phyloP scores from a whole-genome alignment of 106 monocot species.

The Cymbidium sinense region DNA sequence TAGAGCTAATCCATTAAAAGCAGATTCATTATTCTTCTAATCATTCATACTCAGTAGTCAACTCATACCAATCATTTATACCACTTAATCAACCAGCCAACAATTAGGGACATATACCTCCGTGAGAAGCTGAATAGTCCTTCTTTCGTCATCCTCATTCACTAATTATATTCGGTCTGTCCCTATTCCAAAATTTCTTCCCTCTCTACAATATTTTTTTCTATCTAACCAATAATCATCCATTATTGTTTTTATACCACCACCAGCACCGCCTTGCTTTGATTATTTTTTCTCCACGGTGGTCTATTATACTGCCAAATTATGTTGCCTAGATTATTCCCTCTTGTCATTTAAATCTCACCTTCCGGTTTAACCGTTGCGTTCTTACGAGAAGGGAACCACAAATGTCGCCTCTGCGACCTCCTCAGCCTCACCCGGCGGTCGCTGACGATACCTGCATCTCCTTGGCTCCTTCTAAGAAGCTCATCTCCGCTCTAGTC shows the following conservation, averaged over 20 bases:
- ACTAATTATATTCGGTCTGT: no score
- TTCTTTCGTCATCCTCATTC: constrained; percentile 24
- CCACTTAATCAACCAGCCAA: no score
- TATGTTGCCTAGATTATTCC: constrained; percentile 56
- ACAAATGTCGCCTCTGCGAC: constrained; percentile 82
- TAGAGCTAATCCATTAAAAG: no score
- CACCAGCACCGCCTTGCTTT: constrained; percentile 46
- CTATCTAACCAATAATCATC: constrained; percentile 41
- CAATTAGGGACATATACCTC: no score
- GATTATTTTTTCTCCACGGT: constrained; percentile 19
- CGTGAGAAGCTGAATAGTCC: constrained; percentile 19
- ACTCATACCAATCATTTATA: no score
- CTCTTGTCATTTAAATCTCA: constrained; percentile 54
- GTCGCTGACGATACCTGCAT: neutral
- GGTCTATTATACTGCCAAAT: constrained; percentile 29
- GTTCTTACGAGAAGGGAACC: constrained; percentile 34
- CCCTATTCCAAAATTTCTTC: constrained; percentile 35
- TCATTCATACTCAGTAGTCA: no score
- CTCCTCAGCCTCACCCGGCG: constrained; percentile 72
- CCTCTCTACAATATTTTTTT: constrained; percentile 58
- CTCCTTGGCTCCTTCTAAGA: constrained; percentile 13
- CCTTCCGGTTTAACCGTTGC: constrained; percentile 30
- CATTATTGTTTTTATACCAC: constrained; percentile 34
- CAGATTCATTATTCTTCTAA: no score
- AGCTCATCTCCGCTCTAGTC: constrained; percentile 39